Evolutionary conservation across 2,329 filamentous ascomycete species (phyloP).

Genomic region (Beauveria brongniartii): DNA sequence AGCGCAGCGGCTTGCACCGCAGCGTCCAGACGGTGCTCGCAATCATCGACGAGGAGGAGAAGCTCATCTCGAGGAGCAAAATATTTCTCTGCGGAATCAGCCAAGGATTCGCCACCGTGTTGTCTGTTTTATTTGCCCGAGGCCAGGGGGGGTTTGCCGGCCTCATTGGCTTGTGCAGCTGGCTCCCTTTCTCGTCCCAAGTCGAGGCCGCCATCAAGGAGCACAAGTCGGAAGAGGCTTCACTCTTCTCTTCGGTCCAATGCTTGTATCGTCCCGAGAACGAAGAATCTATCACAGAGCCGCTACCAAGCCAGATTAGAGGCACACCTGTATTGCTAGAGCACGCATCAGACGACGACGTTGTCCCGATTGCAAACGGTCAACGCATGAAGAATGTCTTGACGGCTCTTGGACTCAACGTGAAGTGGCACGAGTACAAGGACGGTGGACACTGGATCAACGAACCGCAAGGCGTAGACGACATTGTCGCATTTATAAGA

Average conservation of each 20-base stretch:
- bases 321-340: background rate
- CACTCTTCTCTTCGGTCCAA: background rate
- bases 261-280: background rate
- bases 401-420: background rate
- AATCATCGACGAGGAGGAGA: background rate
- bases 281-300: background rate
- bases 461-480: conserved; percentile 3
- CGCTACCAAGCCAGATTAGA: background rate
- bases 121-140: background rate
- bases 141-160: background rate
- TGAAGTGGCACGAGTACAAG: background rate
- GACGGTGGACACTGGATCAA: conserved; percentile 2
- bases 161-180: conserved; percentile 1
- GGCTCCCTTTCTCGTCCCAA: background rate
- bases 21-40: background rate
- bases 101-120: background rate
- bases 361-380: background rate
- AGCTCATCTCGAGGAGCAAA: background rate
- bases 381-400: background rate
- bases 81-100: conserved; percentile 6
- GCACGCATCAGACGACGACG: background rate
- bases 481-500: background rate
- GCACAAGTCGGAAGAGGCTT: background rate
- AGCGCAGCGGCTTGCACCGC: background rate
- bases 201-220: background rate